phyloP scores from a whole-genome alignment of 495 filamentous ascomycete genomes.

The Penicillium ochrochloron region DNA sequence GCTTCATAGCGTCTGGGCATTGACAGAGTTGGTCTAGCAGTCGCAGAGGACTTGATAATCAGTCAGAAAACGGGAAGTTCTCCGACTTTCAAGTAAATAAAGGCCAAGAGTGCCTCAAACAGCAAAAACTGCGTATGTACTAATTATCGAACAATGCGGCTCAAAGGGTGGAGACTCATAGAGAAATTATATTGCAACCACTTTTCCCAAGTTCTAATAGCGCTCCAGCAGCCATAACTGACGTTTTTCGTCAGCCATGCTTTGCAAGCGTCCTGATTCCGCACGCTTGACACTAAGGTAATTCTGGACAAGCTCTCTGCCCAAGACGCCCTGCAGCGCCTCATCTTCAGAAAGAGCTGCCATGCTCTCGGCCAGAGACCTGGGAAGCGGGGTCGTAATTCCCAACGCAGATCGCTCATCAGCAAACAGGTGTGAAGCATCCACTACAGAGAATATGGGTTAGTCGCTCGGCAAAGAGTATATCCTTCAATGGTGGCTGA shows the following conservation, averaged over 20 bases:
- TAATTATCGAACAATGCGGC: too few species aligned
- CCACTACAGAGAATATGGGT: slow-evolving; percentile 24
- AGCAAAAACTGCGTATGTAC: too few species aligned
- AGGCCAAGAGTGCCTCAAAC: too few species aligned
- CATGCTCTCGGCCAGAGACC: slow-evolving; percentile 39
- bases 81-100: background rate
- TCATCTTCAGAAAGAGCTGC: slow-evolving; percentile 27
- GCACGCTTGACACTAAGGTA: slow-evolving; percentile 64
- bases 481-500: background rate
- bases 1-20: background rate
- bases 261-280: slow-evolving; percentile 51
- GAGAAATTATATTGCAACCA: background rate
- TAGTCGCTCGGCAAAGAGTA: slow-evolving; percentile 2
- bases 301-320: slow-evolving; percentile 57
- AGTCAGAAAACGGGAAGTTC: background rate
- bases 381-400: slow-evolving; percentile 48
- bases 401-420: slow-evolving; percentile 32
- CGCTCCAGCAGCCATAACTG: slow-evolving; percentile 65
- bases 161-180: background rate
- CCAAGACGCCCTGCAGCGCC: slow-evolving; percentile 46
- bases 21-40: background rate
- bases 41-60: background rate
- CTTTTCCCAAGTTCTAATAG: slow-evolving; percentile 32
- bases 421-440: slow-evolving; percentile 36
- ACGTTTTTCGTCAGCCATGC: slow-evolving; percentile 55